Evolutionary conservation across 176 grass and related monocot genomes (phyloP), one percentile per base, ranked within the genome.

Genomic region (Urochloa ruziziensis): DNA sequence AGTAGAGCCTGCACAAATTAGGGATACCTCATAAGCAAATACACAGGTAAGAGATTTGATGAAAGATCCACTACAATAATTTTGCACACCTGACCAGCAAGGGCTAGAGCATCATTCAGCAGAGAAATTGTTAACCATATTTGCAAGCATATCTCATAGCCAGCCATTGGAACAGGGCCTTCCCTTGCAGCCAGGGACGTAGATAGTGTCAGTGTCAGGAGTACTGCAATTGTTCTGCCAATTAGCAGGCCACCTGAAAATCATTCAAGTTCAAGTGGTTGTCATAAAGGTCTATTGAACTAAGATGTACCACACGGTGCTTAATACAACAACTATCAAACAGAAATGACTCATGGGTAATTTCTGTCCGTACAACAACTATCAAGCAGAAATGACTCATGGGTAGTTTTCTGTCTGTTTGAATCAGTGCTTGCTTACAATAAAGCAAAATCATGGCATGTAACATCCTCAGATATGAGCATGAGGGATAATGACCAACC

Each of bases 131-230:
- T 88, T 49, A 97, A 60, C 92, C 95, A 97, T 21, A 97, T 88
- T 84, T 97, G 92, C 74, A 97, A 86, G 60, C 95, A 94, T 74
- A 97, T 86, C 74, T 97, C 74, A 58, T 97, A 83, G 47, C 90
- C 92, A 21, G 95, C 95, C 95, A 94, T 97, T 67, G 88, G 88
- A 89, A 97, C 69, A 74, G 92, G 84, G 3, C 95, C 95, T 91
- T 94, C 89, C 84, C 88, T 89, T 74, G 92, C 78, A 62, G 92
- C 95, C 37, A 91, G 40, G 75, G 95, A 97, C 60, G 95, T 97
- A 17, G 92, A 77, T 35, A 97, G 68, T 39, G 90, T 93, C 82
- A 94, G 72, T 33, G 92, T 92, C 32, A 94, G 28, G 78, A 92
- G 39, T 53, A 92, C 88, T 33, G 95, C 86, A 28, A 94, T 79